Conservation (phyloP, 768 basidiomycete species). For the Austroboletus eburneus region DNA sequence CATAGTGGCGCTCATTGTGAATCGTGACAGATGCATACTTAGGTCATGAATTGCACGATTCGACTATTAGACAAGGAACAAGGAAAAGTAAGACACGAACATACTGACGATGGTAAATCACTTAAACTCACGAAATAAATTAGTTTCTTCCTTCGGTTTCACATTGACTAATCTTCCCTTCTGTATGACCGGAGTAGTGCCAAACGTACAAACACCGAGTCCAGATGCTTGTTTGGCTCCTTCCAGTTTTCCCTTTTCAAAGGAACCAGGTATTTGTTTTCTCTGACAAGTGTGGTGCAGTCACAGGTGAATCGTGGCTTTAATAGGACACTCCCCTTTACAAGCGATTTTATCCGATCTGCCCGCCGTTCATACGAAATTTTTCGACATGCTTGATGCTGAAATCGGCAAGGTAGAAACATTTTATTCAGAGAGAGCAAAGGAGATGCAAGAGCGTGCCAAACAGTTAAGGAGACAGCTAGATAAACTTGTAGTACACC, state of each 20-base stretch:
- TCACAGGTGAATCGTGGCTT: not conserved
- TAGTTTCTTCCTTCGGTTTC: constrained; percentile 14
- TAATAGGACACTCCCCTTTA: constrained; percentile 33
- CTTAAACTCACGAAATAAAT: not conserved
- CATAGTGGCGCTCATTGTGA: too few species aligned
- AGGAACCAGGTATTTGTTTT: constrained; percentile 11
- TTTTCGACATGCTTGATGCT: constrained; percentile 72
- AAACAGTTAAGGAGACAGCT: constrained; percentile 62
- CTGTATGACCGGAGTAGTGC: not conserved
- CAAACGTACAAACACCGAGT: not conserved
- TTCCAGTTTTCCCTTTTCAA: constrained; percentile 1
- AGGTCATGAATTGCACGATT: too few species aligned
- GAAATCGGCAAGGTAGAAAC: constrained; percentile 82
- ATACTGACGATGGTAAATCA: too few species aligned
- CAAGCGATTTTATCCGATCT: constrained; percentile 51
- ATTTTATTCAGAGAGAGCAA: constrained; percentile 75
- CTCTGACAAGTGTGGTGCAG: not conserved
- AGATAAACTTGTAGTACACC: constrained; percentile 67
- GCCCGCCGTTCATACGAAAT: constrained; percentile 57
- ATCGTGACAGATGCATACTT: too few species aligned
- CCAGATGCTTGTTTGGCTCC: constrained; percentile 2
- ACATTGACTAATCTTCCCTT: constrained; percentile 4
- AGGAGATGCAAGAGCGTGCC: constrained; percentile 49
- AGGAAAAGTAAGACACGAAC: constrained; percentile 9
- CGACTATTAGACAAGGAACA: not conserved